Evolutionary conservation across 164 flowering plant species (phyloP).

Genomic region (Piper longum): DNA sequence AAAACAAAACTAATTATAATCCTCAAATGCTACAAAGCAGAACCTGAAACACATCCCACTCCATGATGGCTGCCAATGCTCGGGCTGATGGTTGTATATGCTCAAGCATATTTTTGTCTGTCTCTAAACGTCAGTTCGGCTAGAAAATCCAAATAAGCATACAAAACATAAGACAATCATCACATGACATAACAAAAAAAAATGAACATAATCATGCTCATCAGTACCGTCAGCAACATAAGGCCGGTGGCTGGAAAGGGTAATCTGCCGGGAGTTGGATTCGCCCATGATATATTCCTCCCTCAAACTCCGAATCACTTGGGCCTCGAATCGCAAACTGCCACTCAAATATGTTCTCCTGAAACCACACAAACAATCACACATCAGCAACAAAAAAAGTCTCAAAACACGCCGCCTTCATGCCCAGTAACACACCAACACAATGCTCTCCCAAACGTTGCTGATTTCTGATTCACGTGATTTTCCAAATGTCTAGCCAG

Average conservation of each 20-base stretch:
- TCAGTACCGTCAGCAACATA: conserved; percentile 72
- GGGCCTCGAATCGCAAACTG: conserved; percentile 95
- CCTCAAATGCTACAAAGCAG: neutral
- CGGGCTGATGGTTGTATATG: conserved; percentile 95
- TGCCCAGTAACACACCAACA: no score
- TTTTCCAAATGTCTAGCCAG: no score
- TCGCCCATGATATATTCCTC: conserved; percentile 93
- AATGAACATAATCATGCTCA: neutral
- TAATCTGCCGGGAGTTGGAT: conserved; percentile 89
- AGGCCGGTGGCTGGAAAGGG: conserved; percentile 92
- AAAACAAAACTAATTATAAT: neutral
- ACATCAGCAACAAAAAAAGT: no score
- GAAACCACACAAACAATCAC: no score
- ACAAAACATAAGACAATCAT: neutral
- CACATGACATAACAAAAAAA: neutral
- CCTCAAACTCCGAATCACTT: conserved; percentile 78
- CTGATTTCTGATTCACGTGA: no score
- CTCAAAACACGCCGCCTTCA: no score
- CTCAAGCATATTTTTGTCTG: conserved; percentile 95
- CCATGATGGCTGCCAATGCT: conserved; percentile 99
- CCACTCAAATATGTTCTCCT: conserved; percentile 99
- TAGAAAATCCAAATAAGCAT: conserved; percentile 14
- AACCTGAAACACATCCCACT: conserved; percentile 43
- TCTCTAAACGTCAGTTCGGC: conserved; percentile 98
- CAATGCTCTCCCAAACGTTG: no score